These are phyloP conservation scores for Coemansia sp. DNA, from an alignment of 192 early-diverging fungal genomes.

Conservation along the genomic window DNA sequence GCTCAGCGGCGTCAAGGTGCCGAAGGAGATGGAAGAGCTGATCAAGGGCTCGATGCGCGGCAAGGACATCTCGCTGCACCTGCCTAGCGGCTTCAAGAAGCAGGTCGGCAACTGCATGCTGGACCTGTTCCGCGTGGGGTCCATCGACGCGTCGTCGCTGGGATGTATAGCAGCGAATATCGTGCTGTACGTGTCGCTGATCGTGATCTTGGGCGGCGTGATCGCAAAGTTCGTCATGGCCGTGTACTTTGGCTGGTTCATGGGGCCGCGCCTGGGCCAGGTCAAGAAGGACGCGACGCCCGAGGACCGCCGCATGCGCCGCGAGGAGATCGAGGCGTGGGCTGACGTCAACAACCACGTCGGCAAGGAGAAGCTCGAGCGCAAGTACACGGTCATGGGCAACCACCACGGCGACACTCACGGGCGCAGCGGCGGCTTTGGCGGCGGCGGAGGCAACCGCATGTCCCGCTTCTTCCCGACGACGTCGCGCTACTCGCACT, in stretches of 20 bases:
- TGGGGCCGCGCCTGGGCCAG: conserved; percentile 72
- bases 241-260: conserved; percentile 77
- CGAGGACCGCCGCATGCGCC: conserved; percentile 65
- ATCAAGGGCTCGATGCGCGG: conserved; percentile 49
- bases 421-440: background rate
- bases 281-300: conserved; percentile 62
- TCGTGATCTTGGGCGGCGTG: conserved; percentile 63
- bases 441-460: conserved; percentile 26
- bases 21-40: conserved; percentile 27
- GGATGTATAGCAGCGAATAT: conserved; percentile 83
- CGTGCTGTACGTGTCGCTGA: conserved; percentile 73
- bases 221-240: conserved; percentile 73
- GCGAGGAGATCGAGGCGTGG: conserved; percentile 73
- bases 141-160: conserved; percentile 69
- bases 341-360: conserved; percentile 64
- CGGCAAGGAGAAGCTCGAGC: conserved; percentile 48
- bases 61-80: conserved; percentile 52
- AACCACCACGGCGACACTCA: background rate
- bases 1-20: conserved; percentile 52
- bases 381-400: conserved; percentile 49
- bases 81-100: conserved; percentile 55
- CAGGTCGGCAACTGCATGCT: conserved; percentile 67
- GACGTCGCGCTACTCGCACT: conserved; percentile 54
- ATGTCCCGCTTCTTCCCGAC: conserved; percentile 54
- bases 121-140: conserved; percentile 77